Conservation (phyloP, 2,329 filamentous ascomycete genomes). For the Tolypocladium tropicale region DNA sequence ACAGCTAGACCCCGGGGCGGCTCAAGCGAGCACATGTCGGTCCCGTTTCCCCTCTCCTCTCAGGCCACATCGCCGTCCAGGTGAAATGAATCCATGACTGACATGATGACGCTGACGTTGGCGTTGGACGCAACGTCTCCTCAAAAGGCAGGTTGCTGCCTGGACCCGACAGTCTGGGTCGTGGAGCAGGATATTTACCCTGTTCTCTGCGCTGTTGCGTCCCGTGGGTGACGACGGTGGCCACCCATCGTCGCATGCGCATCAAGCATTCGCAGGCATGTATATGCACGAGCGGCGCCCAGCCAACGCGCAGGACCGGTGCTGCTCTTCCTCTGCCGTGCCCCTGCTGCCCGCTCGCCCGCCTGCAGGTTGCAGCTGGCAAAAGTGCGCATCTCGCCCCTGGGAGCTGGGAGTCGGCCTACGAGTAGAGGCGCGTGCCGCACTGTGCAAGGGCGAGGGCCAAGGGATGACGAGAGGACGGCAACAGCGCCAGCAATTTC, state of each 20-base stretch:
- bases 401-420: background rate
- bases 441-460: background rate
- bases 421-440: background rate
- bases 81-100: background rate
- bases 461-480: too few species aligned
- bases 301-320: background rate
- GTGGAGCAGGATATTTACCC: background rate
- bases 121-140: constrained; percentile 3
- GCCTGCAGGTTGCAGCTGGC: background rate
- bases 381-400: background rate
- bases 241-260: background rate
- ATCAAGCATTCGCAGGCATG: background rate
- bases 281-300: background rate
- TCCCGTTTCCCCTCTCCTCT: too few species aligned
- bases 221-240: background rate
- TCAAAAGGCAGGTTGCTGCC: constrained; percentile 3
- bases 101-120: constrained; percentile 1
- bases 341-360: background rate
- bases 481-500: too few species aligned
- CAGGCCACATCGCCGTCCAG: background rate
- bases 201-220: background rate
- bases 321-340: background rate
- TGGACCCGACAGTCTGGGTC: constrained; percentile 7
- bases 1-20: background rate
- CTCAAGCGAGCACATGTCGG: background rate